Percentiles rank a stretch among this genome's conserved stretches.
Evolutionary conservation across 2,329 filamentous ascomycete genomes (phyloP).

Genomic region (Aspergillus sojae): DNA sequence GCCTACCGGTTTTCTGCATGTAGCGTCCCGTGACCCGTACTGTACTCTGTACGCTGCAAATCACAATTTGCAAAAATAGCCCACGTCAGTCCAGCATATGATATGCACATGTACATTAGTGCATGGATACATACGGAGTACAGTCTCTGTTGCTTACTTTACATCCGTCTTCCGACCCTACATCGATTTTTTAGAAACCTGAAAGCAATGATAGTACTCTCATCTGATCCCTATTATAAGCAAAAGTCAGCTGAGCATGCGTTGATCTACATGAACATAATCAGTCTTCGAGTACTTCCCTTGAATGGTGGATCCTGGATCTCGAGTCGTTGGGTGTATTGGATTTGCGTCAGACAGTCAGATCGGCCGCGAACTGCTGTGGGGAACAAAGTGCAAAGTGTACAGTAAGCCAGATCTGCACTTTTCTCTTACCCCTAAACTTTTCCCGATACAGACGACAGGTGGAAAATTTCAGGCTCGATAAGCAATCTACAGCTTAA

Average conservation of each 20-base stretch:
- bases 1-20: not conserved
- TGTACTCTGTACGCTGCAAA: conserved; percentile 1
- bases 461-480: conserved; percentile 7
- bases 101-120: not conserved
- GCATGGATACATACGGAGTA: not conserved
- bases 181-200: too few species aligned
- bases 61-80: conserved; percentile 4
- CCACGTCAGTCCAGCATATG: not conserved
- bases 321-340: conserved; percentile 7
- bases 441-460: conserved; percentile 5
- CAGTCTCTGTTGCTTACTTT: not conserved
- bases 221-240: not conserved
- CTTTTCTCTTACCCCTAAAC: conserved; percentile 12
- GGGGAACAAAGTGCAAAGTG: conserved; percentile 17
- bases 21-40: not conserved
- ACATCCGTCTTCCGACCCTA: not conserved
- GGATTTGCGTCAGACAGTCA: conserved; percentile 15
- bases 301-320: not conserved
- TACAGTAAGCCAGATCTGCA: conserved; percentile 19
- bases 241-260: not conserved
- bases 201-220: not conserved
- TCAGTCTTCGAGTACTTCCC: not conserved
- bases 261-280: not conserved
- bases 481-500: not conserved
- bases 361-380: conserved; percentile 22